Base-by-base conservation (phyloP, 192 early-diverging fungal genomes). In the Coemansia interrupta region DNA sequence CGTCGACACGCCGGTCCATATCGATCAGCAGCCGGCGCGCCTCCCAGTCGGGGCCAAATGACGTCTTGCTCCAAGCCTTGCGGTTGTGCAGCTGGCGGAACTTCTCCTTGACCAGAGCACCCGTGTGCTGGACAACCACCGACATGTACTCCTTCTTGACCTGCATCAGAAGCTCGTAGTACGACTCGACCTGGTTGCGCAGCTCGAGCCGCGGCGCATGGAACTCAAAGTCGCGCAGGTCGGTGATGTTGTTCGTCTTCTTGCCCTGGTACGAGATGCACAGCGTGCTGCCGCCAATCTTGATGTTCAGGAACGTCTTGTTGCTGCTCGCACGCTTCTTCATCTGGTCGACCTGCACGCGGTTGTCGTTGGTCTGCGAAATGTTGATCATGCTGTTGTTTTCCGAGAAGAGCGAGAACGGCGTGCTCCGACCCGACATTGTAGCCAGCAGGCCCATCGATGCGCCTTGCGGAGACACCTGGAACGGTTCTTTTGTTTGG, bases 241-340 rank as follows among this genome's bases (percentile, higher is more conserved):
- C 76, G 3, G 69, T 73, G 19, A 79, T 73, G 54, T 79, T 79
- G 51, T 58, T 73, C 1, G 69, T 56, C 39, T 64, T 59, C 24
- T 84, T 80, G 0, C 92, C 92, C 84, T 89, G 88, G 67, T 95
- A 96, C 56, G 86, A 90, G 15, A 96, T 68, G 53, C 91, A 92
- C 54, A 88, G 84, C 39, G 83, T 84, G n/a, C 84, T 85, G 12
- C 84, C 86, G 0, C 91, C 91, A 24, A 96, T 83, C 48, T 92
- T 94, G 64, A 96, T 89, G 66, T 94, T 87, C 19, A 96, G 85
- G 78, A 96, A 96, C 30, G 90, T 89, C 54, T 85, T 84, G 74
- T 93, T 95, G 55, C 88, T 75, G 23, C 88, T 84, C 11, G 94
- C 92, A 8, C 94, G 75, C 45, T 76, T 73, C 66, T 94, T 93